These are phyloP conservation scores for Aspergillus clavatus DNA, from an alignment of 2,329 filamentous ascomycete genomes.

Conservation along the genomic window DNA sequence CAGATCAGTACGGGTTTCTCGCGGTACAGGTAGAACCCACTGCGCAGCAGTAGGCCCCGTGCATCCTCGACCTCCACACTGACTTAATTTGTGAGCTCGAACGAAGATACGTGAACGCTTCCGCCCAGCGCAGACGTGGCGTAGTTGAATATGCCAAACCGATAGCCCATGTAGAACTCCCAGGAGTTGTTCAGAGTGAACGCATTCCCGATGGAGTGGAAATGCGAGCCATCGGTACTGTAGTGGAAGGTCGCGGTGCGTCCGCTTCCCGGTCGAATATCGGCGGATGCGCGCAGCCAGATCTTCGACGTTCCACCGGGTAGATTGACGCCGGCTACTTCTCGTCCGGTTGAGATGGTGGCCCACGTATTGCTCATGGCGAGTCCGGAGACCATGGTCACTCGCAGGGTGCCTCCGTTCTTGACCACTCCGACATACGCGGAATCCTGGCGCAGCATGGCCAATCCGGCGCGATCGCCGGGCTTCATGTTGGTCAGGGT, in stretches of 20 bases:
- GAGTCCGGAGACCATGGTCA: conserved; percentile 38
- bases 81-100: neutral
- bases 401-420: conserved; percentile 24
- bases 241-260: conserved; percentile 39
- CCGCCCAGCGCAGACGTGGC: conserved; percentile 44
- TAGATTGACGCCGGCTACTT: conserved; percentile 18
- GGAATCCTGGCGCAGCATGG: conserved; percentile 50
- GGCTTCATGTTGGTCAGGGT: conserved; percentile 47
- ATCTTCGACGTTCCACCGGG: conserved; percentile 20
- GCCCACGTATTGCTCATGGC: conserved; percentile 33
- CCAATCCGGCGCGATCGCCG: conserved; percentile 51
- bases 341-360: conserved; percentile 27
- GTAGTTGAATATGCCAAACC: conserved; percentile 49
- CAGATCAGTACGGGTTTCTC: too few relatives aligned
- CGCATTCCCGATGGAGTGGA: conserved; percentile 29
- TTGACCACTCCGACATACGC: conserved; percentile 52
- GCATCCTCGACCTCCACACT: neutral
- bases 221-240: conserved; percentile 42
- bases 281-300: conserved; percentile 36
- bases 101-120: conserved; percentile 19
- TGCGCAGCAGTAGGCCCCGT: neutral
- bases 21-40: too few relatives aligned
- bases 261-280: conserved; percentile 30
- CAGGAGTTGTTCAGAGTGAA: conserved; percentile 41
- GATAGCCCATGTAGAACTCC: conserved; percentile 48